Evolutionary conservation across 2,329 filamentous ascomycete genomes (phyloP), one percentile per base, ranked within the genome.

Genomic region (Phaeosphaeriaceae sp.): DNA sequence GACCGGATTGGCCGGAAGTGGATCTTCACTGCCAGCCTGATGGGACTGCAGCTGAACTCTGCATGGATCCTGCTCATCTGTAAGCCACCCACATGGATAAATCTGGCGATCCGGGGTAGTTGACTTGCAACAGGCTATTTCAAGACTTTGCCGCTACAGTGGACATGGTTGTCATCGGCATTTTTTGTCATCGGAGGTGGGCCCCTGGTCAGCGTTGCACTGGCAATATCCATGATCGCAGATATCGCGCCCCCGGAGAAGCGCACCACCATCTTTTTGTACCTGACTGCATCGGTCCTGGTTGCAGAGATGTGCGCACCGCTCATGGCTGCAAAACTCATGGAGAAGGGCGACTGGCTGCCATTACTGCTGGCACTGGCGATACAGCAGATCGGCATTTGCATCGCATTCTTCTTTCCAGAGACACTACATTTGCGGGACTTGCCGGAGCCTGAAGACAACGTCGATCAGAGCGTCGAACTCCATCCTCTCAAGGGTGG

Each of bases 141-240:
- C 53, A 69, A 61, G 7, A 68, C 54, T 25, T 72, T 84, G 15
- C 81, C 82, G 1, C 68, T 85, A 33, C 78, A 81, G 19, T 66
- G 81, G 19, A 78, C 82, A 7, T 85, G 82, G 82, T 64, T 82
- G 19, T 82, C 81, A 0, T 81, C 79, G 7, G 65, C 78, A 24
- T 78, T 81, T 31, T 80, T 77, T 65, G 54, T 83, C 27, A 70
- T 84, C 24, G 81, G 81, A 2, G 83, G 82, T 40, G 82, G 82
- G 0, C 75, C 79, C 7, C 78, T 82, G 13, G 81, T 84, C 3
- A 75, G 80, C 2, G 75, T 79, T 59, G 80, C 82, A 2, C 77
- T 84, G 33, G 76, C 80, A 54, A 77, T 81, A 67, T 84, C 82
- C 7, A 83, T 84, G 80, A 76, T 84, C 62, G 76, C 82, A 0